A percentile compares a stretch with the other conserved stretches of the same genome.
These are phyloP conservation scores for Botrytis cinerea DNA, from an alignment of 2,329 filamentous ascomycete genomes.

Conservation along the genomic window DNA sequence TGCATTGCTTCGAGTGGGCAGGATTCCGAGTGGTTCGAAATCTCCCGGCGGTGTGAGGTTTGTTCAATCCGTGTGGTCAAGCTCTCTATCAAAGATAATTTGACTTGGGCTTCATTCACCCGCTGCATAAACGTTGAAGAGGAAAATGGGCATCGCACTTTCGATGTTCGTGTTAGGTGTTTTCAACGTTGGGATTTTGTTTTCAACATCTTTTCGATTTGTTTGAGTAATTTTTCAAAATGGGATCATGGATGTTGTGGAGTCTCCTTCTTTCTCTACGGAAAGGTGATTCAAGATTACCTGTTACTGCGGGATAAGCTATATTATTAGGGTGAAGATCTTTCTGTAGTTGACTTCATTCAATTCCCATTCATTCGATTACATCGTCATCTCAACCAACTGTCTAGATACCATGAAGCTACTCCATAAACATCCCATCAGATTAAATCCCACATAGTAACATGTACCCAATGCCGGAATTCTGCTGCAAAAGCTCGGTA, in stretches of 20 bases:
- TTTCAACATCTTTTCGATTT: neutral
- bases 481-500: neutral
- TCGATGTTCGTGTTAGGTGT: neutral
- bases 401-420: neutral
- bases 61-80: neutral
- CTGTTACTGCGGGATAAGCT: neutral
- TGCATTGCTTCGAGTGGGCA: neutral
- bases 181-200: neutral
- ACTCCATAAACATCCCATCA: accelerated
- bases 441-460: neutral
- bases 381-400: neutral
- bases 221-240: neutral
- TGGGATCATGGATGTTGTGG: neutral
- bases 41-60: neutral
- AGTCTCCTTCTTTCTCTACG: neutral
- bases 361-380: neutral
- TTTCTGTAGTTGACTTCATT: neutral
- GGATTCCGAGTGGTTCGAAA: constrained; percentile 2
- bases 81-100: neutral
- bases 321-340: neutral
- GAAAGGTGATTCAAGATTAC: neutral
- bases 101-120: neutral
- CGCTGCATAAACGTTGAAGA: neutral
- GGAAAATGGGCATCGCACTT: neutral
- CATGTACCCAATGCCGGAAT: neutral